A percentile compares a stretch with the other conserved stretches of the same genome.
These are phyloP conservation scores for Sechiopsis laciniata DNA, from an alignment of 306 rosid species.

Conservation along the genomic window DNA sequence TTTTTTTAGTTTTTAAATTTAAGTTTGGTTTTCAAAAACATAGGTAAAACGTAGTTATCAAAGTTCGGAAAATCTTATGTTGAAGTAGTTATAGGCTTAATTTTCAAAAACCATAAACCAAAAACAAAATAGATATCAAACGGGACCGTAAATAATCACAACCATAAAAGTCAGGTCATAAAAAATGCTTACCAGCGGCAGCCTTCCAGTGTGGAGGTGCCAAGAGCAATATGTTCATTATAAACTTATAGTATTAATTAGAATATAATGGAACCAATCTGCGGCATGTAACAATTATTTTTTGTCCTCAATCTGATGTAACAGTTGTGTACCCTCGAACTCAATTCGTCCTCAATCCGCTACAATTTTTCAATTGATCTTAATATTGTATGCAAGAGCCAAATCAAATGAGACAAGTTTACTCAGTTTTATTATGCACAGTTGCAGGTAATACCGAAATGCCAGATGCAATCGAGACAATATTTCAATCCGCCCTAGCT, in stretches of 20 bases:
- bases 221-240: background rate
- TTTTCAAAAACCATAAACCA: no score
- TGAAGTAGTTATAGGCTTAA: no score
- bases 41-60: no score
- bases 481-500: constrained; percentile 89
- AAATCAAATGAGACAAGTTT: background rate
- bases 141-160: background rate
- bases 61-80: no score
- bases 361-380: background rate
- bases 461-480: constrained; percentile 99
- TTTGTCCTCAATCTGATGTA: background rate
- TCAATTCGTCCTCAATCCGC: background rate
- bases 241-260: background rate
- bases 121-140: no score
- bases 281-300: no score
- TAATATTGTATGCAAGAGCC: background rate
- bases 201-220: background rate
- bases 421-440: constrained; percentile 13
- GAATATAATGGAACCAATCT: background rate
- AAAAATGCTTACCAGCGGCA: background rate
- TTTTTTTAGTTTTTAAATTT: no score
- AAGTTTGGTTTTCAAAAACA: no score
- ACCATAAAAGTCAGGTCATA: no score
- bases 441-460: constrained; percentile 75
- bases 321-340: background rate